These are phyloP conservation scores for Escovopsis sp. DNA, from an alignment of 2,329 filamentous ascomycete species.

Conservation along the genomic window DNA sequence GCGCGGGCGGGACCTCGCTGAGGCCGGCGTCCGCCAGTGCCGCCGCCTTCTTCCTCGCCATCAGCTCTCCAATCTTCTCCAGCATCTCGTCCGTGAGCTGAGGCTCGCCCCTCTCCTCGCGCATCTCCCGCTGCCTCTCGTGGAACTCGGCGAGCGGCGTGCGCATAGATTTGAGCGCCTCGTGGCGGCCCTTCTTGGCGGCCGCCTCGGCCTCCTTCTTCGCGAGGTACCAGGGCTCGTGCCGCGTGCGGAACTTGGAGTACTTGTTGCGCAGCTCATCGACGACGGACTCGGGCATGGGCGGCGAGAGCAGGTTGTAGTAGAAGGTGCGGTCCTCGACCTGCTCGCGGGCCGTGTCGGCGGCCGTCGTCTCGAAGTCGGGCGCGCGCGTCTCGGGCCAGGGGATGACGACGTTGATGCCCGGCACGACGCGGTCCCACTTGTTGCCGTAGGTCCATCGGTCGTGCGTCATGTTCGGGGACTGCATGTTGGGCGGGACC, in stretches of 20 bases:
- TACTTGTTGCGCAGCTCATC: conserved; percentile 78
- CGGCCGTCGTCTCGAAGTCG: conserved; percentile 36
- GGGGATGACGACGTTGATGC: conserved; percentile 58
- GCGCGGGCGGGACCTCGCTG: conserved; percentile 15
- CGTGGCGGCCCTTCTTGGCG: conserved; percentile 22
- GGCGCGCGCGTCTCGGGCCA: conserved; percentile 50
- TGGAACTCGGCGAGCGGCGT: conserved; percentile 47
- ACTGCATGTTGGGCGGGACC: conserved; percentile 32
- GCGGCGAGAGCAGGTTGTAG: conserved; percentile 61
- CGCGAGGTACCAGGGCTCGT: conserved; percentile 59
- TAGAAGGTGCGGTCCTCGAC: conserved; percentile 64
- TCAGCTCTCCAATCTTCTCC: conserved; percentile 46
- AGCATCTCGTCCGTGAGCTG: conserved; percentile 44
- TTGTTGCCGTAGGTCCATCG: conserved; percentile 27
- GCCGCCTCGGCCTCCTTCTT: conserved; percentile 46
- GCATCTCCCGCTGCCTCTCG: conserved; percentile 35
- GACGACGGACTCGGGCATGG: conserved; percentile 65
- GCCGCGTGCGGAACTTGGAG: conserved; percentile 66
- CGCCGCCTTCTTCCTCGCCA: conserved; percentile 37
- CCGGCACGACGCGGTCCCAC: conserved; percentile 48
- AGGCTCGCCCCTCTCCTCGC: conserved; percentile 38
- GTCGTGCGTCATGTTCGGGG: conserved; percentile 26
- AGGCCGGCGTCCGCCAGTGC: conserved; percentile 24
- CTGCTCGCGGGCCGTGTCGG: conserved; percentile 62
- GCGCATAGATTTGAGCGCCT: conserved; percentile 26